Percentiles rank a stretch among this genome's conserved stretches.
Evolutionary conservation across 2,329 filamentous ascomycete genomes (phyloP).

Genomic region (Venturia aucupariae): DNA sequence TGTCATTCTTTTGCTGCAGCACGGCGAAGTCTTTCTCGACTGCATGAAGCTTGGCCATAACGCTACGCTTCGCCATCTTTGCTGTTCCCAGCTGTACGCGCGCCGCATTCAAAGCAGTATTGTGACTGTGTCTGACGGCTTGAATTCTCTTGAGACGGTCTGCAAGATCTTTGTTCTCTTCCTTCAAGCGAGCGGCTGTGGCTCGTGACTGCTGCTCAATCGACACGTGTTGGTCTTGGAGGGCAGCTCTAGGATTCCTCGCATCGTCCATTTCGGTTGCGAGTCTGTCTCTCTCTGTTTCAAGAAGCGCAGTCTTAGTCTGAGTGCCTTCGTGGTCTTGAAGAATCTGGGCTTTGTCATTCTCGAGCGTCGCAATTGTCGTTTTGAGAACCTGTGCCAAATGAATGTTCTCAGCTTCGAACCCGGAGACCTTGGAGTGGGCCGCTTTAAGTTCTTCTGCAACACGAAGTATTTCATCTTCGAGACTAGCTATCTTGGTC

Average conservation of each 20-base stretch:
- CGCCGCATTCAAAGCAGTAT: constrained; percentile 1
- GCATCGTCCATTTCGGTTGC: background rate
- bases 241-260: background rate
- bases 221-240: background rate
- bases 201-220: background rate
- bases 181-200: background rate
- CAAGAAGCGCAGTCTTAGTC: background rate
- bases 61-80: constrained; percentile 9
- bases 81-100: constrained; percentile 1
- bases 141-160: background rate
- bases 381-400: background rate
- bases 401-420: background rate
- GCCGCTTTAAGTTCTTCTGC: background rate
- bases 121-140: constrained; percentile 7
- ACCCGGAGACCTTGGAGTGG: background rate
- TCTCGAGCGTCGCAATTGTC: background rate
- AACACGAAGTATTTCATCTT: background rate
- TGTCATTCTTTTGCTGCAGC: background rate
- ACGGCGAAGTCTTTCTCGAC: constrained; percentile 9
- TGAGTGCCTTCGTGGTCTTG: background rate
- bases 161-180: background rate
- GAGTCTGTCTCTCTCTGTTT: background rate
- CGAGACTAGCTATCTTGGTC: background rate
- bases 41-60: constrained; percentile 5
- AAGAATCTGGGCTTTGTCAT: background rate